Base-by-base conservation (phyloP, 2,329 filamentous ascomycete species). In the Xylariales sp. region DNA sequence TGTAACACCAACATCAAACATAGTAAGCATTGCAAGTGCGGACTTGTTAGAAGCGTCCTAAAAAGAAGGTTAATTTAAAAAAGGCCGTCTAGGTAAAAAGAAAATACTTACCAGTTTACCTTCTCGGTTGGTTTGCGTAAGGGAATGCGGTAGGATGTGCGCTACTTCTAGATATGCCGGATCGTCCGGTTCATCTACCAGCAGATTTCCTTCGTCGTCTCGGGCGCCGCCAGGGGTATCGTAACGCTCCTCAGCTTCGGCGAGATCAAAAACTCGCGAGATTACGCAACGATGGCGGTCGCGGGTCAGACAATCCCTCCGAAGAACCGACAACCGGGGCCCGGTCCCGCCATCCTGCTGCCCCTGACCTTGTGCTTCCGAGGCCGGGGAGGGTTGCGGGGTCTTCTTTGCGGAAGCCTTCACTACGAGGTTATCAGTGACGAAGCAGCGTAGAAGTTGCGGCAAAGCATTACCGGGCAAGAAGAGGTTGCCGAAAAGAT, bases 21-120 rank as follows among this genome's bases (percentile, higher is more conserved):
- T 82, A 39, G 82, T 80, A 3, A 82, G 76, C 50, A 83, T 78
- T 18, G 74, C 72, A 10, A 82, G 71, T 6, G 78, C 77, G 0
- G 75, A 72, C 72, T 77, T 62, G 68, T 78, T 78, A 16, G 75
- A 74, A 10, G 23, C 9, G 30, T 49, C 18, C 46, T 49, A 28
- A 12, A 30, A 18, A 12, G 23, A 5, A 30, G 18, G 23, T 49
- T 49, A 49, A 18, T 28, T 49, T 23, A 23, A 23, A 23, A 23
- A 23, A 23, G 23, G 23, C 23, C 23, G 23, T 23, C 23, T 5
- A n/a, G 41, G 41, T 12, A 5, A 45, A 45, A 14, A 14, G 41
- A 45, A 45, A 14, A 45, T 45, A 45, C 41, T 14, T 45, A 45
- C 41, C 16, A 45, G 41, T 45, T 45, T n/a, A 14, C 41, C 41